A percentile compares a stretch with the other conserved stretches of the same genome.
Conservation (phyloP, 306 rosid species). For the Rosa lucieae region DNA sequence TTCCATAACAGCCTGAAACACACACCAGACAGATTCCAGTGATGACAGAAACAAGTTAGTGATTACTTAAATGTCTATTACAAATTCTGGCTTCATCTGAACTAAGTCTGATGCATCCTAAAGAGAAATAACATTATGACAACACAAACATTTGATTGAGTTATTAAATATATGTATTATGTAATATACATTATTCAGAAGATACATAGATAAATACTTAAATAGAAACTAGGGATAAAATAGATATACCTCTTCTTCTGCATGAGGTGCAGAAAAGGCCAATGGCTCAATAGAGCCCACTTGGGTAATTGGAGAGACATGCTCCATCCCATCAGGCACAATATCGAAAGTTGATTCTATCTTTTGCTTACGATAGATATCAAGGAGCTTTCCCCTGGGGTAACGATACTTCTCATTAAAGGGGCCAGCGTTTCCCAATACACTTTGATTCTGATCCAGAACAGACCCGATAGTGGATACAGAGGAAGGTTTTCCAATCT, state of each 20-base stretch:
- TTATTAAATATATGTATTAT: background rate
- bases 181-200: background rate
- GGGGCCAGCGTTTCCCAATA: constrained; percentile 47
- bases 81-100: constrained; percentile 2
- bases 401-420: constrained; percentile 42
- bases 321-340: constrained; percentile 52
- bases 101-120: background rate
- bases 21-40: constrained; percentile 19
- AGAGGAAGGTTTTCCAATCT: constrained; percentile 49
- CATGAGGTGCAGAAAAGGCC: constrained; percentile 64
- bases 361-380: constrained; percentile 63
- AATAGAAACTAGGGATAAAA: background rate
- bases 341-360: constrained; percentile 35
- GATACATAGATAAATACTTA: background rate
- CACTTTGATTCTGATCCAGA: constrained; percentile 31
- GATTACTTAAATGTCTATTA: constrained; percentile 1
- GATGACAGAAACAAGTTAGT: constrained; percentile 3
- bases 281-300: constrained; percentile 47
- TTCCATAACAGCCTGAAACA: constrained; percentile 50
- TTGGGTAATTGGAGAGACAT: constrained; percentile 40
- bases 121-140: background rate
- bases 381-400: constrained; percentile 76
- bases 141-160: background rate
- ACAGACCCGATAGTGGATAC: constrained; percentile 39
- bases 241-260: constrained; percentile 62